Conservation (phyloP, 2,329 filamentous ascomycete species). For the Pseudodiploospora longispora region DNA sequence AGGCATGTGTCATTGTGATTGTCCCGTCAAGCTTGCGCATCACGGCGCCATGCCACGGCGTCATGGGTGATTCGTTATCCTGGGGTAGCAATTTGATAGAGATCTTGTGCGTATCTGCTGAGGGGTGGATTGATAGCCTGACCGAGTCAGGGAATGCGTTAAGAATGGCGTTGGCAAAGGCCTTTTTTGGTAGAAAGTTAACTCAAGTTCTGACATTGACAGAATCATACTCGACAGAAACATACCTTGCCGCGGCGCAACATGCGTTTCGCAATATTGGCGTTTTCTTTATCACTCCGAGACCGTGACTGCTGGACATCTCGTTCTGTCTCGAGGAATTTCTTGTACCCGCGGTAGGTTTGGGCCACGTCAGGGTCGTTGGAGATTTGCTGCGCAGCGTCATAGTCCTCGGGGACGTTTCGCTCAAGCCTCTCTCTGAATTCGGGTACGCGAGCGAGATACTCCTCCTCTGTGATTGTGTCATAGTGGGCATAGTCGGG, state of each 20-base stretch:
- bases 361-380: constrained; percentile 12
- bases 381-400: constrained; percentile 10
- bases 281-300: background rate
- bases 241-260: background rate
- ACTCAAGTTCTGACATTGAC: background rate
- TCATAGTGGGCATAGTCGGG: constrained; percentile 4
- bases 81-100: constrained; percentile 15
- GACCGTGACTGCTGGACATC: background rate
- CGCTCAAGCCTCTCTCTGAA: background rate
- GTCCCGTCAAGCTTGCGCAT: constrained; percentile 24
- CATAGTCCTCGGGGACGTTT: background rate
- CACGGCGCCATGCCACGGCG: constrained; percentile 27
- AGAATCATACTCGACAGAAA: no score
- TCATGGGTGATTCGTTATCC: constrained; percentile 13
- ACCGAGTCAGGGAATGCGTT: constrained; percentile 11
- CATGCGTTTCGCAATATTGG: background rate
- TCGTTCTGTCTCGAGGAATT: constrained; percentile 8
- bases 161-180: constrained; percentile 7
- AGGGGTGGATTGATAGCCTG: constrained; percentile 14
- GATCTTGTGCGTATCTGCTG: constrained; percentile 8
- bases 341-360: constrained; percentile 14
- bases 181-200: background rate
- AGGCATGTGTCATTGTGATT: constrained; percentile 12
- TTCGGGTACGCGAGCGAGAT: background rate
- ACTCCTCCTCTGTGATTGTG: background rate